Evolutionary conservation across 345 rosid genomes (phyloP).

Genomic region (Populus simonii): DNA sequence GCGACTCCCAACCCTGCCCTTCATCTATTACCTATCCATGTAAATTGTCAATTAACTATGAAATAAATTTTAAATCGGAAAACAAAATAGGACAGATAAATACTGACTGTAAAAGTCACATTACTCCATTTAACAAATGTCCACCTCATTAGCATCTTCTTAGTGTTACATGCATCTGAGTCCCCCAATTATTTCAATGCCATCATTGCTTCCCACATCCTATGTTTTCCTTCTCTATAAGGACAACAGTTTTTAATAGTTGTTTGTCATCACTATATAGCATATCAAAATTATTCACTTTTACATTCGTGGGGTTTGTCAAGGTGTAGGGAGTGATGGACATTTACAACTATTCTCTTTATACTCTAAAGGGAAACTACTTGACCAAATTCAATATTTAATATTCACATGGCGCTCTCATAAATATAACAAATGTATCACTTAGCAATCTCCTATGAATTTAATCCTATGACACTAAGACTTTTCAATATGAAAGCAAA

Average conservation of each 20-base stretch:
- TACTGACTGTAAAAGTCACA: neutral
- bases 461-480: neutral
- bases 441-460: neutral
- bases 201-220: neutral
- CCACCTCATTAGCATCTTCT: neutral
- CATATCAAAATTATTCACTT: too few species aligned
- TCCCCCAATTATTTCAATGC: neutral
- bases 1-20: constrained; percentile 96
- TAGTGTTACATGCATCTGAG: neutral
- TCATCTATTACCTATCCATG: constrained; percentile 61
- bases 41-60: neutral
- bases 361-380: neutral
- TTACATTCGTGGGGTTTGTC: too few species aligned
- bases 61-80: neutral
- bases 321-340: too few species aligned
- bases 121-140: neutral
- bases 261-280: neutral
- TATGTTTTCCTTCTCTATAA: neutral
- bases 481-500: neutral
- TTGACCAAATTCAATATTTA: neutral
- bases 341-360: too few species aligned
- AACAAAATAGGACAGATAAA: neutral
- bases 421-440: neutral
- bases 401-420: neutral
- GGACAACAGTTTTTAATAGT: neutral